Base-by-base conservation (phyloP, 1,284 basidiomycete species). In the Leccinum pallidistipes region DNA sequence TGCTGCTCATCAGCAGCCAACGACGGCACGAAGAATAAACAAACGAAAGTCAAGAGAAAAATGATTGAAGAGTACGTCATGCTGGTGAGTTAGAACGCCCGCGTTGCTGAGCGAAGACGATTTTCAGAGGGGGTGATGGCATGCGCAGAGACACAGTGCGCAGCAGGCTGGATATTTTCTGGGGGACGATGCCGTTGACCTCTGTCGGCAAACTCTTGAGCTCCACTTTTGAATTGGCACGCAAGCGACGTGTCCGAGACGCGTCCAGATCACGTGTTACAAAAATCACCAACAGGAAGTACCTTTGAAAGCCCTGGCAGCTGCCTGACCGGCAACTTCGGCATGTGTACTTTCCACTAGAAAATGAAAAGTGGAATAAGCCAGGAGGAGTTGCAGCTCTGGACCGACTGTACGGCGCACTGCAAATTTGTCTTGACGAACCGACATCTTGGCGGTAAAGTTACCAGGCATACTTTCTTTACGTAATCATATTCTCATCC, bases 1-100 rank as follows among this genome's bases (percentile, higher is more conserved):
- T 74, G 71, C 27, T 75, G 71, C 10, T 74, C 75, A 49, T 72
- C 70, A 7, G 78, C 77, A 31, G 77, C 78, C 55, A 62, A 62
- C 2, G 66, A 68, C 58, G 31, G 56, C 45, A 63, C 57, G 27
- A 60, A 47, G 21, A 68, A 61, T 7, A 62, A 62, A 14, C 57
- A 5, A 53, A 36, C 4, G 9, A 31, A 62, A 36, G 18, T 56
- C 38, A 50, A 68, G 31, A 18, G 55, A 10, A 36, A 16, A 58
- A 51, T 18, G 57, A 51, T 45, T 24, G 36, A 27, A 29, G 14
- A 29, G 49, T 8, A 14, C 24, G 16, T 47, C 45, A 47, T 47
- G 43, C 18, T 21, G 18, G 18, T 12, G 45, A 7, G 18, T 40
- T 47, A 32, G 59, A 58, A 63, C 34, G 24, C 55, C 56, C 14